Base-by-base conservation (phyloP, 2,329 filamentous ascomycete species). In the Xylaria digitata region DNA sequence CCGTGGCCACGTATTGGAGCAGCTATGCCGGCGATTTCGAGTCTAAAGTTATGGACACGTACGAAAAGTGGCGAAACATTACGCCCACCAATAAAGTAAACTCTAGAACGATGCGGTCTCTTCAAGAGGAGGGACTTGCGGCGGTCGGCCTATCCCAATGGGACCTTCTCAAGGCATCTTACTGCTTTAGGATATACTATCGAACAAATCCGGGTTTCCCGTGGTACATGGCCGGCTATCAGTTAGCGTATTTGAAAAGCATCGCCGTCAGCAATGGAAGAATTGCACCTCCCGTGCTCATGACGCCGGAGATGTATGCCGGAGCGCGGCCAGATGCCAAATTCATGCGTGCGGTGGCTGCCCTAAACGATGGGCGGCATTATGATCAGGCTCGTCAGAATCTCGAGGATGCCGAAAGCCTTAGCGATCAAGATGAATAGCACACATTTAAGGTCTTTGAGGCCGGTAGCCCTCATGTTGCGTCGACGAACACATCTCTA, bases 161-260 rank as follows among this genome's bases (percentile, higher is more conserved):
- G 85, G 78, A 80, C 2, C 74, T 85, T 2, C 75, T 87, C 17
- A 85, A 85, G 64, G 86, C 86, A 0, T 86, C 85, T 1, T 77
- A 77, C 3, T 75, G 80, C 3, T 87, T 85, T 72, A 81, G 80
- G 48, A 46, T 77, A n/a, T 79, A 76, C 42, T 78, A 80, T 69
- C 57, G 66, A 0, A 64, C 3, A 0, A 65, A 57, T 0, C 63
- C 75, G 0, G 70, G 48, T 0, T 82, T 87, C 59, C 72, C 79
- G 0, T 88, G 84, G 84, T 75, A 74, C 11, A 79, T 87, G 66
- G 82, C 82, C 0, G 85, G 85, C 0, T 77, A 75, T 1, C 85
- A 87, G 72, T 78, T 87, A 2, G 81, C 79, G 7, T 74, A 75
- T 40, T 78, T 88, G 65, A 88, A 88, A 71, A 79, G 80, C 46